A percentile compares a stretch with the other conserved stretches of the same genome.
Evolutionary conservation across 2,329 filamentous ascomycete species (phyloP).

Genomic region (Aspergillus aculeatinus): DNA sequence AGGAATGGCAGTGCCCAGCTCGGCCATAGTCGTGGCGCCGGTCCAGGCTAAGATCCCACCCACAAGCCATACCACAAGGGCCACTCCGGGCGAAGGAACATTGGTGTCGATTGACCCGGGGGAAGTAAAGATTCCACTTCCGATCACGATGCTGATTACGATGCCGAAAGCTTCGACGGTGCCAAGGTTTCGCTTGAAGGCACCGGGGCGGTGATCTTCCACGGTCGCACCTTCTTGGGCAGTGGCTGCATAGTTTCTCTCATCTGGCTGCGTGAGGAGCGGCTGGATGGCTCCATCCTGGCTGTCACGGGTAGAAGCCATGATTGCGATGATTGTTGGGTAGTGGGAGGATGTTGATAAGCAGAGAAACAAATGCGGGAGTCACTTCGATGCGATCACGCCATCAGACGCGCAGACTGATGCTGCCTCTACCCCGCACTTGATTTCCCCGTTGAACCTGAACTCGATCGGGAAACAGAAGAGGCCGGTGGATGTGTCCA

Average conservation of each 20-base stretch:
- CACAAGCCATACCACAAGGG: constrained; percentile 18
- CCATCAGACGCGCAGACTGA: not conserved
- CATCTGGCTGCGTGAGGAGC: not conserved
- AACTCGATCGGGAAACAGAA: no score
- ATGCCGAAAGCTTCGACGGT: constrained; percentile 20
- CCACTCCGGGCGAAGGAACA: constrained; percentile 18
- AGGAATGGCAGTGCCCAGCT: constrained; percentile 19
- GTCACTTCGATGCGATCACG: not conserved
- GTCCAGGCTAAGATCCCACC: constrained; percentile 20
- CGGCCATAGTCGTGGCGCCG: constrained; percentile 19
- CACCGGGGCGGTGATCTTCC: not conserved
- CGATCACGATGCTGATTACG: constrained; percentile 23
- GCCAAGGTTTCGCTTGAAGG: constrained; percentile 18
- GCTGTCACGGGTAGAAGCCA: not conserved
- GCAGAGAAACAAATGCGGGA: not conserved
- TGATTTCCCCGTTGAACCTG: not conserved
- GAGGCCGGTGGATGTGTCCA: no score
- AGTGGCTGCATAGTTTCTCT: not conserved
- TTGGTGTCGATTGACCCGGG: constrained; percentile 20
- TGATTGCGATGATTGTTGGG: not conserved
- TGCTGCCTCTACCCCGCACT: not conserved
- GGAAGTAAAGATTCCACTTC: constrained; percentile 20
- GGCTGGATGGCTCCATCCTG: not conserved
- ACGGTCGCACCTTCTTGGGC: not conserved
- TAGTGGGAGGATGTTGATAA: not conserved